Evolutionary conservation across 805 yeast species (phyloP).

Genomic region (Candida oleophila): DNA sequence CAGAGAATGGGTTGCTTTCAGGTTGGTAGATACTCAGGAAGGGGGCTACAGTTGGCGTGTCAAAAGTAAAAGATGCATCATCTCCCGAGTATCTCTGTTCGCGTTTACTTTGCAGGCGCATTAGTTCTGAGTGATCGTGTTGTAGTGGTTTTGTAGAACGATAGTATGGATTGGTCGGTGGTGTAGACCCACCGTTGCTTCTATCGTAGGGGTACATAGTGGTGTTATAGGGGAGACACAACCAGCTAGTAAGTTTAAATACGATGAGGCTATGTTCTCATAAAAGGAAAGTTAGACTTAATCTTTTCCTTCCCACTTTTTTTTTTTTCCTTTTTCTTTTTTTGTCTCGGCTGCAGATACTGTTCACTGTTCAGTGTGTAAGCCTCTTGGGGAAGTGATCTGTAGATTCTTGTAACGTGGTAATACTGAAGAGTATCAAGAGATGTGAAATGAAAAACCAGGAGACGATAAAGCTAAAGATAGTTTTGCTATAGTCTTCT

Average conservation of each 20-base stretch:
- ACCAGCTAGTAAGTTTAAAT: neutral
- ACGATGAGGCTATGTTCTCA: neutral
- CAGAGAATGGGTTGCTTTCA: neutral
- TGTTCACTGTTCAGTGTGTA: no score
- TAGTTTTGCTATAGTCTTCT: no score
- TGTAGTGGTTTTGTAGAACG: neutral
- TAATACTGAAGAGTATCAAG: no score
- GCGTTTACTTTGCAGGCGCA: neutral
- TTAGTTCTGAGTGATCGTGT: neutral
- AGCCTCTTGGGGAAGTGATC: no score
- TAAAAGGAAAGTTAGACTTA: neutral
- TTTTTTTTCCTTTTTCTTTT: neutral
- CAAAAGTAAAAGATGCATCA: neutral
- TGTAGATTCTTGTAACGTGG: no score
- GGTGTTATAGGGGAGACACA: no score
- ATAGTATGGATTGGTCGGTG: conserved; percentile 1
- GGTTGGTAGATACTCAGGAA: neutral
- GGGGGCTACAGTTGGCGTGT: neutral
- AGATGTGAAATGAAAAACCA: no score
- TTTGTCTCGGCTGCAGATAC: neutral
- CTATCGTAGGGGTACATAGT: conserved; percentile 1
- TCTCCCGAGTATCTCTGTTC: neutral
- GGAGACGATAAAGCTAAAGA: no score
- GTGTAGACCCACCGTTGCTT: neutral
- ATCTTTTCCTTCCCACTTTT: neutral